A percentile compares a stretch with the other conserved stretches of the same genome.
Evolutionary conservation across 768 basidiomycete species (phyloP).

Genomic region (Trametes cubensis): DNA sequence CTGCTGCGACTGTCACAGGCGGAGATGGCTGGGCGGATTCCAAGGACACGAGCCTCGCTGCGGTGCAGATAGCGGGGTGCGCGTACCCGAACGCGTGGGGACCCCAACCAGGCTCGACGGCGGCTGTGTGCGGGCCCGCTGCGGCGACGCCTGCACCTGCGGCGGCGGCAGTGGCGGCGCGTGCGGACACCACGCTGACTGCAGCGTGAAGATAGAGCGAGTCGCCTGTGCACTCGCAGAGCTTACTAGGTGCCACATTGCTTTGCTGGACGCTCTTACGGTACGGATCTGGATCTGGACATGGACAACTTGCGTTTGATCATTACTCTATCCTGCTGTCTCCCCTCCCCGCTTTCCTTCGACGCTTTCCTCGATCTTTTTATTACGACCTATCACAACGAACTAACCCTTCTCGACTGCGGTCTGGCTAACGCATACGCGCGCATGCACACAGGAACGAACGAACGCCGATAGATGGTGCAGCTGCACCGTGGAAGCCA

Average conservation of each 20-base stretch:
- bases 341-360: background rate
- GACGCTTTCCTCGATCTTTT: background rate
- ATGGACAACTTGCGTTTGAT: background rate
- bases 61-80: slow-evolving; percentile 64
- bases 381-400: background rate
- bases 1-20: slow-evolving; percentile 39
- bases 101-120: slow-evolving; percentile 24
- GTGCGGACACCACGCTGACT: background rate
- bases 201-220: background rate
- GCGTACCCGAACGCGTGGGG: slow-evolving; percentile 62
- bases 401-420: slow-evolving; percentile 13
- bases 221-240: background rate
- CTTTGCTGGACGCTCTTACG: background rate
- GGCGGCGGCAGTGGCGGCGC: slow-evolving; percentile 8
- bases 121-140: slow-evolving; percentile 25
- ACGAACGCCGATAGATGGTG: slow-evolving; percentile 3
- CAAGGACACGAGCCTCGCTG: slow-evolving; percentile 53
- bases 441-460: background rate
- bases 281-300: slow-evolving; percentile 5
- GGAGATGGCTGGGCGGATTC: slow-evolving; percentile 62
- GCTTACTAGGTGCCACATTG: too few relatives aligned
- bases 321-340: background rate
- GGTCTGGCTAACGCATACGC: slow-evolving; percentile 9
- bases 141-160: slow-evolving; percentile 14
- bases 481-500: background rate